Conservation (phyloP, 768 basidiomycete species). For the Gautieria morchelliformis region DNA sequence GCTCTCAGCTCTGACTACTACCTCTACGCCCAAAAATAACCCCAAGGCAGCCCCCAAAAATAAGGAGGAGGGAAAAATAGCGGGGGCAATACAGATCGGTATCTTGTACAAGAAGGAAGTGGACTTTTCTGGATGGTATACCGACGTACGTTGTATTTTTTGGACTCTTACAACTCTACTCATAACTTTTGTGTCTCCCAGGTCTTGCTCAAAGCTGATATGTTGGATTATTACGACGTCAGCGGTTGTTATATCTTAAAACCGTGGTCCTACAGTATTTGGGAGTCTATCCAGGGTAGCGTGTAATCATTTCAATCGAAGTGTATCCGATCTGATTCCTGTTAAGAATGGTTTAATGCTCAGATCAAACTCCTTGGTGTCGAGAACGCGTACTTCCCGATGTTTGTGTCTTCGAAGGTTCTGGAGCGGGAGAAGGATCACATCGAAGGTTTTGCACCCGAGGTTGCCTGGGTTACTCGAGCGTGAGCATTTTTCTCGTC, state of each 20-base stretch:
- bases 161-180: conserved; percentile 21
- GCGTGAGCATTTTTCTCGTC: conserved; percentile 51
- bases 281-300: conserved; percentile 88
- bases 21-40: conserved; percentile 26
- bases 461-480: conserved; percentile 99
- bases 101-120: conserved; percentile 94
- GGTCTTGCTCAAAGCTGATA: conserved; percentile 97
- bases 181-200: conserved; percentile 34
- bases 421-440: conserved; percentile 97
- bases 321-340: background rate
- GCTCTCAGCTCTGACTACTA: conserved; percentile 30
- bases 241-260: conserved; percentile 98
- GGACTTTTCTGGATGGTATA: conserved; percentile 92
- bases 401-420: conserved; percentile 91
- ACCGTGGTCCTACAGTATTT: conserved; percentile 95
- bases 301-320: conserved; percentile 12
- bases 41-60: conserved; percentile 35
- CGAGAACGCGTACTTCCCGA: conserved; percentile 97
- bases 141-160: conserved; percentile 49
- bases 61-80: conserved; percentile 72
- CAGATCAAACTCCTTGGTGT: conserved; percentile 92
- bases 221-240: conserved; percentile 98
- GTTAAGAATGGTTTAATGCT: conserved; percentile 84
- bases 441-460: conserved; percentile 97
- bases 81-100: conserved; percentile 84